phyloP scores from a whole-genome alignment of 805 yeast genomes.

The Sugiyamaella chiloensis region DNA sequence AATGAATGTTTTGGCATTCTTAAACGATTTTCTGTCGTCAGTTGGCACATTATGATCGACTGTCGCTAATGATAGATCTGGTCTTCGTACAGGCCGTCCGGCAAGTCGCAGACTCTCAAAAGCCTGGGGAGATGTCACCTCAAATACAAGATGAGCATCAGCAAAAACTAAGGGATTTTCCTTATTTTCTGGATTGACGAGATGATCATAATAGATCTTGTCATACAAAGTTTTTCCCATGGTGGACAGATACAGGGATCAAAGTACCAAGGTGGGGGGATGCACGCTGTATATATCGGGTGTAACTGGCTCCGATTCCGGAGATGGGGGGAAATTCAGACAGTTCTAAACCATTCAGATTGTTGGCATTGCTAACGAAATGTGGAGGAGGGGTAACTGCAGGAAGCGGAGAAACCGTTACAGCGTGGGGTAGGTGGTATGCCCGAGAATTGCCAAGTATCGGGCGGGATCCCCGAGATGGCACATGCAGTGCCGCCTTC shows the following conservation, averaged over 20 bases:
- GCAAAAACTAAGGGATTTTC: conserved; percentile 85
- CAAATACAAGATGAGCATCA: conserved; percentile 95
- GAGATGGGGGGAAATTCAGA: neutral
- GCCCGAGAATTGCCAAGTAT: too few relatives aligned
- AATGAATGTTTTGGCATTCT: conserved; percentile 71
- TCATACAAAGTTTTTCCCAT: conserved; percentile 71
- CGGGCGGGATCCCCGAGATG: too few relatives aligned
- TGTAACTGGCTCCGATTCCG: neutral
- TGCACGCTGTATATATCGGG: neutral
- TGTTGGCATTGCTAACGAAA: neutral
- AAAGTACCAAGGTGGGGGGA: neutral
- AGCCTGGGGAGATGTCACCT: conserved; percentile 98
- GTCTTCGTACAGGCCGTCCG: conserved; percentile 82
- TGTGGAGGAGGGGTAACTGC: conserved; percentile 2
- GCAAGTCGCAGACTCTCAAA: conserved; percentile 91
- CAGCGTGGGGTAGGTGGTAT: neutral
- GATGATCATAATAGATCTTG: conserved; percentile 90
- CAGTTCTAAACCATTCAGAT: too few relatives aligned
- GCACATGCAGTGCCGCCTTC: too few relatives aligned
- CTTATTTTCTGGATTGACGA: conserved; percentile 76
- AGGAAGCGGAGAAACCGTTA: neutral
- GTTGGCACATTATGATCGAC: conserved; percentile 98
- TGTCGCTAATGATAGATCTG: conserved; percentile 86
- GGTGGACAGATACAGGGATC: neutral
- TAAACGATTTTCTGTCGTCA: conserved; percentile 69